Conservation (phyloP, 2,329 filamentous ascomycete species). For the Cercospora sp. region DNA sequence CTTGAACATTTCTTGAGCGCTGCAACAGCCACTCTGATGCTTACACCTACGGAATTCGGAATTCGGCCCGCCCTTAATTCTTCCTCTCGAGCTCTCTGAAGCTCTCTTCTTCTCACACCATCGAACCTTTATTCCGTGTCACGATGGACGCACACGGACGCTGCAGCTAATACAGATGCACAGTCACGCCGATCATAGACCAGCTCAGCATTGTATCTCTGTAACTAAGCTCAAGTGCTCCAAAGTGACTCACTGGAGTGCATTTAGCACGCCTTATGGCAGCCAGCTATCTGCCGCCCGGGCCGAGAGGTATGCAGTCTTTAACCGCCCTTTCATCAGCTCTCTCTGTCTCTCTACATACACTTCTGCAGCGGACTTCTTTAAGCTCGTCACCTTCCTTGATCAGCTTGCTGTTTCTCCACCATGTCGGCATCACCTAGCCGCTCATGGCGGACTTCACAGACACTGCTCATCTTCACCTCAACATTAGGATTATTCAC, state of each 20-base stretch:
- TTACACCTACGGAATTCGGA: not conserved
- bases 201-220: not conserved
- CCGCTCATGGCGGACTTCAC: slow-evolving; percentile 24
- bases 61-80: not conserved
- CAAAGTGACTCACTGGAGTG: not conserved
- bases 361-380: not conserved
- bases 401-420: not conserved
- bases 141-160: not conserved
- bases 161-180: not conserved
- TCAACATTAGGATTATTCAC: slow-evolving; percentile 26
- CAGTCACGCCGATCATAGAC: not conserved
- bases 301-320: slow-evolving; percentile 1
- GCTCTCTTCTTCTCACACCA: not conserved
- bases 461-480: slow-evolving; percentile 21
- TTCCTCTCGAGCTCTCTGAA: not conserved
- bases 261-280: not conserved
- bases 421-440: not conserved
- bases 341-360: not conserved
- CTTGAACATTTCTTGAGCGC: not conserved
- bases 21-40: not conserved
- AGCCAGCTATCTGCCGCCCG: slow-evolving; percentile 1
- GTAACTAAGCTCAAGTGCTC: not conserved
- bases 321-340: not conserved
- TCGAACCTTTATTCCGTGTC: not conserved
- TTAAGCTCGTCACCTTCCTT: not conserved